A percentile compares a stretch with the other conserved stretches of the same genome.
Conservation (phyloP, 371 early-diverging fungal genomes). For the Modicella reniformis region DNA sequence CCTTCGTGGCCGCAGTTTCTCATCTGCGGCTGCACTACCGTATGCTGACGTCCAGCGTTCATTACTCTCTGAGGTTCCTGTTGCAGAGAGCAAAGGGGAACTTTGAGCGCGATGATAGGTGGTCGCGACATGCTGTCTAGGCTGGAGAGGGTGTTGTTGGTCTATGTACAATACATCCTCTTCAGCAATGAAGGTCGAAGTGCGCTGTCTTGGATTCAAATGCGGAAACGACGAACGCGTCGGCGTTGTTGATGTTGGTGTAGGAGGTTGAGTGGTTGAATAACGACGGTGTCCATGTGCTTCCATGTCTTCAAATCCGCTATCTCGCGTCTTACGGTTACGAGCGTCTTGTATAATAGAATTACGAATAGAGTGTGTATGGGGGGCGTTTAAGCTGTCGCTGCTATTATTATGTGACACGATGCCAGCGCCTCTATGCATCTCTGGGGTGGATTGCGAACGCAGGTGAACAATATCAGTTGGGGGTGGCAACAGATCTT, state of each 20-base stretch:
- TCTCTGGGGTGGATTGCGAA: constrained; percentile 10
- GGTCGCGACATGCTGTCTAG: not conserved
- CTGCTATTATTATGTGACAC: constrained; percentile 1
- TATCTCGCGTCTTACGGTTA: constrained; percentile 30
- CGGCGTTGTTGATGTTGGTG: not conserved
- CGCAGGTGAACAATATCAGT: constrained; percentile 5
- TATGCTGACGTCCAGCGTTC: not conserved
- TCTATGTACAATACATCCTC: constrained; percentile 20
- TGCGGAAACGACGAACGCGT: constrained; percentile 4
- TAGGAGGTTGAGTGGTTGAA: constrained; percentile 5
- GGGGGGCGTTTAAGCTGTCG: not conserved
- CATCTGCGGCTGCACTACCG: constrained; percentile 4
- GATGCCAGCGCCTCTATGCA: not conserved
- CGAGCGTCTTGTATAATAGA: constrained; percentile 9
- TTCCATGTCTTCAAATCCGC: constrained; percentile 28
- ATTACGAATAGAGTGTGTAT: not conserved
- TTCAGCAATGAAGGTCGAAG: constrained; percentile 14
- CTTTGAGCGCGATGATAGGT: not conserved
- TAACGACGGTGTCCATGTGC: constrained; percentile 23
- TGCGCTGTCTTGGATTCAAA: constrained; percentile 5
- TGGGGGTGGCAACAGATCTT: constrained; percentile 14
- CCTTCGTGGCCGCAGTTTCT: constrained; percentile 13
- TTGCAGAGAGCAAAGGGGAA: not conserved
- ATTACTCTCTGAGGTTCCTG: not conserved
- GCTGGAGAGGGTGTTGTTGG: constrained; percentile 9